A percentile compares a stretch with the other conserved stretches of the same genome.
phyloP scores from a whole-genome alignment of 164 flowering plant species.

The Macadamia tetraphylla region DNA sequence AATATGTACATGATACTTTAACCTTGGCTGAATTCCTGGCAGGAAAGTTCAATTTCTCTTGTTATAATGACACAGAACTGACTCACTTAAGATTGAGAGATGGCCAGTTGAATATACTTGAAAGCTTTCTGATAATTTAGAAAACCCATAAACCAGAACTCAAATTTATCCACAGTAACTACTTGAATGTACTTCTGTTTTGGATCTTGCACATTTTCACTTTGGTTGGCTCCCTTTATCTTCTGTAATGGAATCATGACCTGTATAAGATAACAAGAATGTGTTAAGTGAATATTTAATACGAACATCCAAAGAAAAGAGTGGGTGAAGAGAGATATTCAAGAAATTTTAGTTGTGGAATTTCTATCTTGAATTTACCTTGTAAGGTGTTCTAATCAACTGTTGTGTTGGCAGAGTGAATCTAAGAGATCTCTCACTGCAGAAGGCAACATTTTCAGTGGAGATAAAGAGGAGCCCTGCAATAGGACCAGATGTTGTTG shows the following conservation, averaged over 20 bases:
- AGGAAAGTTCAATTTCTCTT: too few species aligned
- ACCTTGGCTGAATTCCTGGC: too few species aligned
- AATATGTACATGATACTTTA: too few species aligned
- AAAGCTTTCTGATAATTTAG: slow-evolving; percentile 39
- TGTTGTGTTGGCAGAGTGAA: slow-evolving; percentile 27
- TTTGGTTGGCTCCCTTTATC: slow-evolving; percentile 27
- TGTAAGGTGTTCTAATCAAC: slow-evolving; percentile 30
- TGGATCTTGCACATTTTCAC: slow-evolving; percentile 33
- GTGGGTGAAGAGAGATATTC: too few species aligned
- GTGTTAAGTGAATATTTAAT: too few species aligned
- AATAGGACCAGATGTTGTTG: slow-evolving; percentile 52
- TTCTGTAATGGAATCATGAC: slow-evolving; percentile 38
- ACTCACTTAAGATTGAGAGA: slow-evolving; percentile 12
- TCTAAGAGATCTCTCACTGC: slow-evolving; percentile 39
- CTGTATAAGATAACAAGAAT: slow-evolving; percentile 14
- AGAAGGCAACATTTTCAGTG: slow-evolving; percentile 37
- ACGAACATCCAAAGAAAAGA: neutral
- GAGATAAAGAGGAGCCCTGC: slow-evolving; percentile 51
- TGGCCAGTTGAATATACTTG: slow-evolving; percentile 27
- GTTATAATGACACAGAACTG: neutral
- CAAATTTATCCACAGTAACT: slow-evolving; percentile 38
- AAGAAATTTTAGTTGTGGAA: neutral
- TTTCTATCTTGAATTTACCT: slow-evolving; percentile 20
- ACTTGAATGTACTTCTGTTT: slow-evolving; percentile 41
- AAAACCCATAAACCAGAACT: slow-evolving; percentile 61